phyloP scores from a whole-genome alignment of 345 rosid genomes.

The Gossypium turneri region DNA sequence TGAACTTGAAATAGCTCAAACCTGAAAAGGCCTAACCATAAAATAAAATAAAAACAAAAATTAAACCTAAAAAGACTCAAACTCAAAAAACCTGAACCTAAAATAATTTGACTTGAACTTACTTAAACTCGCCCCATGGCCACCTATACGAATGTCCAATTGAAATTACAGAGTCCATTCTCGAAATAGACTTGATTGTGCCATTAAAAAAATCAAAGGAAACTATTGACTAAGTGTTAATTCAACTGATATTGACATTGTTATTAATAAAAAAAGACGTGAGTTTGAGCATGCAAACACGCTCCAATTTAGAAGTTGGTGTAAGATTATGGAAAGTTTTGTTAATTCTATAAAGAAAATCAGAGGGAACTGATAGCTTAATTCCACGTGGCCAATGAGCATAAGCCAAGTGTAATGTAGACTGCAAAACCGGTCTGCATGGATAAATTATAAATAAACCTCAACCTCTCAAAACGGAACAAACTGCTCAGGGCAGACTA shows the following conservation, averaged over 20 bases:
- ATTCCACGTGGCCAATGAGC: neutral
- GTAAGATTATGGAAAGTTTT: no score
- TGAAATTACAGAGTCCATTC: no score
- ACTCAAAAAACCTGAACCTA: accelerated
- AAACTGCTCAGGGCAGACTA: neutral
- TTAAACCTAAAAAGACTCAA: no score
- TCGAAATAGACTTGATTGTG: accelerated
- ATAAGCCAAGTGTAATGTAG: neutral
- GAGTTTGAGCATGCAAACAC: accelerated
- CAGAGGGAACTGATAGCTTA: neutral
- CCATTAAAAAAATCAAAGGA: accelerated
- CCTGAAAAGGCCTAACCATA: no score
- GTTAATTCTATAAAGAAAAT: neutral
- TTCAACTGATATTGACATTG: accelerated
- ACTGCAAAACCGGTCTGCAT: neutral
- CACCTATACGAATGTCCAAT: no score
- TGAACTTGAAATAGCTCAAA: no score
- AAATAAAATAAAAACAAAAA: no score
- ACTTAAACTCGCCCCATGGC: no score
- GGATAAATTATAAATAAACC: neutral
- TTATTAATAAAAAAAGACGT: accelerated
- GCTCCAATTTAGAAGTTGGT: accelerated
- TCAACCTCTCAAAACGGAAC: neutral
- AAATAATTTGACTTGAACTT: no score
- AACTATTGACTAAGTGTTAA: accelerated